These are phyloP conservation scores for Phycomyces nitens DNA, from an alignment of 192 early-diverging fungal species.

Conservation along the genomic window DNA sequence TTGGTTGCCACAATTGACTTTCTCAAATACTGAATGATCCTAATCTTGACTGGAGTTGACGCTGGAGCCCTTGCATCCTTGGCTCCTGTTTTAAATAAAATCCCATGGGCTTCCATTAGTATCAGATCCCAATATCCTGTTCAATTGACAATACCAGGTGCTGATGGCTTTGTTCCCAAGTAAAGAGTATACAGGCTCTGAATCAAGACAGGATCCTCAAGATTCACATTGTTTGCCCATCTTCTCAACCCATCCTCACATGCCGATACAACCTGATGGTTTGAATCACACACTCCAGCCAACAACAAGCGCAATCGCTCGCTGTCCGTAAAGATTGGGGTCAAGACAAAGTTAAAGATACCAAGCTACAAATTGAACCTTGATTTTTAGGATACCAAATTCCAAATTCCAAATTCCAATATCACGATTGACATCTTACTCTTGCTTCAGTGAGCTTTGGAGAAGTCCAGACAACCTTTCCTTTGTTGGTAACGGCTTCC, in stretches of 20 bases:
- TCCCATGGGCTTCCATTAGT: too few relatives aligned
- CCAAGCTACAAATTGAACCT: conserved; percentile 32
- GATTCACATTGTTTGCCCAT: conserved; percentile 59
- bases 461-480: conserved; percentile 66
- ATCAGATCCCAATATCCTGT: not conserved
- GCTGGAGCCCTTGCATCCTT: conserved; percentile 33
- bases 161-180: conserved; percentile 22
- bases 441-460: conserved; percentile 31
- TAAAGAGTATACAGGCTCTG: conserved; percentile 37
- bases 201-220: conserved; percentile 54
- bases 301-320: conserved; percentile 62
- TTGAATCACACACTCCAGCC: conserved; percentile 63
- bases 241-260: conserved; percentile 79
- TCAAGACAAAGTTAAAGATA: conserved; percentile 40
- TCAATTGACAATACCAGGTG: not conserved
- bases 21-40: conserved; percentile 57
- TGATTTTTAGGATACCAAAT: too few relatives aligned
- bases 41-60: conserved; percentile 55
- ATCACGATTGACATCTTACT: conserved; percentile 19
- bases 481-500: conserved; percentile 63
- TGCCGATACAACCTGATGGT: conserved; percentile 61
- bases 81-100: conserved; percentile 2
- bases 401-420: too few relatives aligned
- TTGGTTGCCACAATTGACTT: conserved; percentile 69
- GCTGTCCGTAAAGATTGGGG: conserved; percentile 34